Evolutionary conservation across 1,284 basidiomycete genomes (phyloP).

Genomic region (Sphaerobolus stellatus): DNA sequence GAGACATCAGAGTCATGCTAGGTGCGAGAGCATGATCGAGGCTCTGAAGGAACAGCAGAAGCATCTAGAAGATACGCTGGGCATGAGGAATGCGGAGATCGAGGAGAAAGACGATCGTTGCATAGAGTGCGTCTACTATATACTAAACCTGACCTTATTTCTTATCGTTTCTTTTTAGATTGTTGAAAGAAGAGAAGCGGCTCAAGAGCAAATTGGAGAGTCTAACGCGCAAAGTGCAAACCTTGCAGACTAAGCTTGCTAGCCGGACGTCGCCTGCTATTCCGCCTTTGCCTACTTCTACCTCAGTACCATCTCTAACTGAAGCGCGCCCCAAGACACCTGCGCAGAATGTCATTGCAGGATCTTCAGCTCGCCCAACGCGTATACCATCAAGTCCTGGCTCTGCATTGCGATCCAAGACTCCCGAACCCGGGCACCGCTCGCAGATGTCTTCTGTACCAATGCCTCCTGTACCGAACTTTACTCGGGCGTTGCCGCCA

Average conservation of each 20-base stretch:
- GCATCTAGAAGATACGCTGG: constrained; percentile 70
- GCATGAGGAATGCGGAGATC: constrained; percentile 70
- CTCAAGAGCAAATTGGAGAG: constrained; percentile 64
- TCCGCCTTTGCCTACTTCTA: constrained; percentile 7
- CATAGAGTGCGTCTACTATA: constrained; percentile 58
- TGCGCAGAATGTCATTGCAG: constrained; percentile 9
- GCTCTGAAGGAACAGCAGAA: constrained; percentile 66
- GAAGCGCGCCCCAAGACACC: constrained; percentile 4
- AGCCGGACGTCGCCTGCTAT: constrained; percentile 41
- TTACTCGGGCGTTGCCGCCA: constrained; percentile 17
- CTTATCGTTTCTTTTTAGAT: constrained; percentile 38
- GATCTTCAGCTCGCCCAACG: constrained; percentile 11
- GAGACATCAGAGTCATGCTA: constrained; percentile 52
- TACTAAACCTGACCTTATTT: constrained; percentile 1
- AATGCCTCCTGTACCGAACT: constrained; percentile 8
- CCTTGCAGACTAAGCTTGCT: constrained; percentile 62
- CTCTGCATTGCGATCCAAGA: constrained; percentile 28
- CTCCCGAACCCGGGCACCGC: constrained; percentile 38
- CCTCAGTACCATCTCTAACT: neutral
- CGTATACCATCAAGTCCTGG: constrained; percentile 23
- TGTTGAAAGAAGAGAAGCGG: constrained; percentile 77
- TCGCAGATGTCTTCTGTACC: constrained; percentile 5
- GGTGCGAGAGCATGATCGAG: constrained; percentile 54
- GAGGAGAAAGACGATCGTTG: constrained; percentile 78
- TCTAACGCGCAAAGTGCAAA: constrained; percentile 67